Conservation (phyloP, 371 early-diverging fungal genomes). For the Amoeboradix gromovi region DNA sequence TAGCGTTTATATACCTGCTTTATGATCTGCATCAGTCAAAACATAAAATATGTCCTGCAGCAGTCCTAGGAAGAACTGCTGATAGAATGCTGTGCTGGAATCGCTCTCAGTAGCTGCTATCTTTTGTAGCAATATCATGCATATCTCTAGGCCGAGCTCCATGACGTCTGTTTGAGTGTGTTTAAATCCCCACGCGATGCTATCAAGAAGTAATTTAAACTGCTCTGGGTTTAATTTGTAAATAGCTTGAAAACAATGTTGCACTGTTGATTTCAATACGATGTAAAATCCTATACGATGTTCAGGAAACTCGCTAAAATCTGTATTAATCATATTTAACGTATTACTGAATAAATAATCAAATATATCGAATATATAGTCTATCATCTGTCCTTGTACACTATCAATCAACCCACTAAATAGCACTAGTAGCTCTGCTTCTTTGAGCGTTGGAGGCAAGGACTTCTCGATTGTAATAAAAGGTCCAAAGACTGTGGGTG, state of each 20-base stretch:
- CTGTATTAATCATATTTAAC: slow-evolving; percentile 85
- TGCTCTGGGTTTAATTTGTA: slow-evolving; percentile 18
- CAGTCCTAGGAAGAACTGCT: slow-evolving; percentile 50
- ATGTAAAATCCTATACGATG: slow-evolving; percentile 76
- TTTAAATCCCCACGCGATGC: slow-evolving; percentile 91
- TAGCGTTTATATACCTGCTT: slow-evolving; percentile 36
- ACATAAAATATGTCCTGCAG: slow-evolving; percentile 84
- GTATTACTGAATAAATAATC: slow-evolving; percentile 80
- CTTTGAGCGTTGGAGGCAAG: not conserved
- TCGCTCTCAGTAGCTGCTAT: slow-evolving; percentile 32
- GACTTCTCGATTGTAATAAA: not conserved
- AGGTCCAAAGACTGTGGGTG: not conserved
- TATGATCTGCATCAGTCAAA: slow-evolving; percentile 80
- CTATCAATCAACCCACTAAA: not conserved
- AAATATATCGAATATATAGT: slow-evolving; percentile 47
- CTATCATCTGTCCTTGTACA: slow-evolving; percentile 28
- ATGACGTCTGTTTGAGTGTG: slow-evolving; percentile 91
- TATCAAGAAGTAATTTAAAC: slow-evolving; percentile 61
- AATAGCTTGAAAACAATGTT: slow-evolving; percentile 41
- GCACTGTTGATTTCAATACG: slow-evolving; percentile 52
- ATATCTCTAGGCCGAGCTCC: slow-evolving; percentile 56
- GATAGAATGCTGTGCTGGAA: slow-evolving; percentile 62
- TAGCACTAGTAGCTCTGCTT: not conserved
- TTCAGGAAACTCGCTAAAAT: slow-evolving; percentile 84
- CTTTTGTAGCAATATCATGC: slow-evolving; percentile 53